Conservation (phyloP, 2,329 filamentous ascomycete genomes). For the Ceratocystis alfenasii region DNA sequence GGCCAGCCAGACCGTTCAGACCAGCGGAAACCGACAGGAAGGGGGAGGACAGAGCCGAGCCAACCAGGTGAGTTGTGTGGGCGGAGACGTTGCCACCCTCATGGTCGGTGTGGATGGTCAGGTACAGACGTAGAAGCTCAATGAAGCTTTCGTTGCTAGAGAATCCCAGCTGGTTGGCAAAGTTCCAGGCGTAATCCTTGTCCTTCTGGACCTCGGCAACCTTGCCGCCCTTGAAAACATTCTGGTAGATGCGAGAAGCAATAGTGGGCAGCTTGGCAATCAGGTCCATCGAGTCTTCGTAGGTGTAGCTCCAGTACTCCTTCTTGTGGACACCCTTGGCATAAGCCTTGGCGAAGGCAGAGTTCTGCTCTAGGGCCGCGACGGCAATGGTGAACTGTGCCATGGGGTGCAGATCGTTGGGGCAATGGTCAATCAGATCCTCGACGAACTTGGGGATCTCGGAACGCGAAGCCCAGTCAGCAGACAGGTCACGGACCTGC, state of each 20-base stretch:
- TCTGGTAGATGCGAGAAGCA: slow-evolving; percentile 97
- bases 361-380: slow-evolving; percentile 96
- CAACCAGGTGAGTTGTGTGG: slow-evolving; percentile 97
- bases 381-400: slow-evolving; percentile 97
- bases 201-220: slow-evolving; percentile 91
- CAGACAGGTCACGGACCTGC: slow-evolving; percentile 95
- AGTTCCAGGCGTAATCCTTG: slow-evolving; percentile 99
- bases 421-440: slow-evolving; percentile 99
- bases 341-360: slow-evolving; percentile 94
- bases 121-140: slow-evolving; percentile 96
- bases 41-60: slow-evolving; percentile 89
- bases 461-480: slow-evolving; percentile 96
- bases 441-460: slow-evolving; percentile 96
- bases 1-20: slow-evolving; percentile 94
- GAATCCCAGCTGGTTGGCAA: slow-evolving; percentile 98
- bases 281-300: slow-evolving; percentile 99
- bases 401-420: slow-evolving; percentile 97
- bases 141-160: slow-evolving; percentile 91
- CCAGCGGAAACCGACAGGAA: slow-evolving; percentile 94
- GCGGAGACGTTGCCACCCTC: slow-evolving; percentile 98
- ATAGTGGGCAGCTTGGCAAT: slow-evolving; percentile 99
- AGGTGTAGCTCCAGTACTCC: slow-evolving; percentile 99
- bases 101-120: slow-evolving; percentile 99
- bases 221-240: slow-evolving; percentile 99
- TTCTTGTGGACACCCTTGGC: slow-evolving; percentile 99